These are phyloP conservation scores for Russula vinacea DNA, from an alignment of 768 basidiomycete species.

Conservation along the genomic window DNA sequence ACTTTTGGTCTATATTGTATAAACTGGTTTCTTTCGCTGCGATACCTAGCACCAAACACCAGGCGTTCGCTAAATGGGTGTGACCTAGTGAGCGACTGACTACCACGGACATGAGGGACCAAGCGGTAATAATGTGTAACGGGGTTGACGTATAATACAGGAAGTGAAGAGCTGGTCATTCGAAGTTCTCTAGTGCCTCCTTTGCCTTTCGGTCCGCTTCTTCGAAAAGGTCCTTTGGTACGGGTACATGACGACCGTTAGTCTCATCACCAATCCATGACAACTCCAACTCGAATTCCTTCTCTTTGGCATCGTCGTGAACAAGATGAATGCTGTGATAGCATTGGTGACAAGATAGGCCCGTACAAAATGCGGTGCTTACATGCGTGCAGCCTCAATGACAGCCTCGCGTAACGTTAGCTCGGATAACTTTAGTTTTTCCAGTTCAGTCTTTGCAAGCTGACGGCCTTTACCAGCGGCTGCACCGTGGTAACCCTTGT, in stretches of 20 bases:
- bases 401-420: conserved; percentile 83
- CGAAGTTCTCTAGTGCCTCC: conserved; percentile 72
- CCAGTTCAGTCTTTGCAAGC: conserved; percentile 95
- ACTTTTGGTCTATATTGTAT: conserved; percentile 12
- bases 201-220: conserved; percentile 89
- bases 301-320: conserved; percentile 97
- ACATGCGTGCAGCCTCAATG: conserved; percentile 94
- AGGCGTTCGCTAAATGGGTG: background rate
- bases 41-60: background rate
- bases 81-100: background rate
- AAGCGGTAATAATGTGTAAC: background rate
- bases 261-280: conserved; percentile 93
- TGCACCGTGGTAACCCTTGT: conserved; percentile 88
- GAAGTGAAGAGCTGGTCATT: conserved; percentile 37
- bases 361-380: conserved; percentile 37
- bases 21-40: conserved; percentile 32
- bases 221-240: conserved; percentile 78
- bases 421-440: conserved; percentile 87
- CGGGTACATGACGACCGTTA: conserved; percentile 70
- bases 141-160: conserved; percentile 33
- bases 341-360: conserved; percentile 8
- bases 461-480: conserved; percentile 99
- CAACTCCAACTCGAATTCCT: conserved; percentile 97
- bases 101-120: background rate
- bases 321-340: conserved; percentile 84